Evolutionary conservation across 2,329 filamentous ascomycete species (phyloP).

Genomic region (Aspergillus sp.): DNA sequence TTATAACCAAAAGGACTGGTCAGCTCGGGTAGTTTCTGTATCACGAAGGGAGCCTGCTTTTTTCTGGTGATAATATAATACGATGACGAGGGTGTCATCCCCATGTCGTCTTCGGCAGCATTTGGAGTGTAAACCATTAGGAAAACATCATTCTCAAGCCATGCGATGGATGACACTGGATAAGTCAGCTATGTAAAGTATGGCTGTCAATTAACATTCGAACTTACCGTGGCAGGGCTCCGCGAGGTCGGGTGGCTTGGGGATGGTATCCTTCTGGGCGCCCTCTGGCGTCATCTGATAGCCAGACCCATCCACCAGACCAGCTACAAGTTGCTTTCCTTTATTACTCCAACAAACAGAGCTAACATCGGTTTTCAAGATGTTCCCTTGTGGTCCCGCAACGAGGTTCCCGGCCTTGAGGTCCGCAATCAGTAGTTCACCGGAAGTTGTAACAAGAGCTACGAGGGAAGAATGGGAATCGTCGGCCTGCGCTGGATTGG

Average conservation of each 20-base stretch:
- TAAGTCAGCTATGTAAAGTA: conserved; percentile 18
- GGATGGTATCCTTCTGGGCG: conserved; percentile 72
- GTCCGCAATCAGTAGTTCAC: conserved; percentile 81
- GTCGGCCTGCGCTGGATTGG: conserved; percentile 68
- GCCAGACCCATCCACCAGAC: conserved; percentile 75
- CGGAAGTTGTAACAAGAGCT: conserved; percentile 75
- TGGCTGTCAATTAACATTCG: background rate
- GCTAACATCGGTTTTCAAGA: conserved; percentile 73
- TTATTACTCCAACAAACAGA: conserved; percentile 88
- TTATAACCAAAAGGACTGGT: conserved; percentile 69
- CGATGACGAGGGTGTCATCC: conserved; percentile 59
- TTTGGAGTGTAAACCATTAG: conserved; percentile 73
- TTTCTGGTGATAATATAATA: conserved; percentile 78
- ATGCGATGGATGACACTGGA: conserved; percentile 72
- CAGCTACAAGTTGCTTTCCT: conserved; percentile 89
- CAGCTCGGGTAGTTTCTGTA: conserved; percentile 73
- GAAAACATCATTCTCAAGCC: conserved; percentile 87
- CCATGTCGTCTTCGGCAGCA: conserved; percentile 53
- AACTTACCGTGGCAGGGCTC: conserved; percentile 65
- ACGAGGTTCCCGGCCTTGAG: conserved; percentile 65
- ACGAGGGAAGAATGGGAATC: conserved; percentile 65
- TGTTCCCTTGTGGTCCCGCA: conserved; percentile 59
- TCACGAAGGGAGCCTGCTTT: conserved; percentile 62
- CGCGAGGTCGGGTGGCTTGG: conserved; percentile 68
- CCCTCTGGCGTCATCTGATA: conserved; percentile 84